Percentiles rank a stretch among this genome's conserved stretches.
phyloP scores from a whole-genome alignment of 306 rosid genomes.

The Acacia confusa region DNA sequence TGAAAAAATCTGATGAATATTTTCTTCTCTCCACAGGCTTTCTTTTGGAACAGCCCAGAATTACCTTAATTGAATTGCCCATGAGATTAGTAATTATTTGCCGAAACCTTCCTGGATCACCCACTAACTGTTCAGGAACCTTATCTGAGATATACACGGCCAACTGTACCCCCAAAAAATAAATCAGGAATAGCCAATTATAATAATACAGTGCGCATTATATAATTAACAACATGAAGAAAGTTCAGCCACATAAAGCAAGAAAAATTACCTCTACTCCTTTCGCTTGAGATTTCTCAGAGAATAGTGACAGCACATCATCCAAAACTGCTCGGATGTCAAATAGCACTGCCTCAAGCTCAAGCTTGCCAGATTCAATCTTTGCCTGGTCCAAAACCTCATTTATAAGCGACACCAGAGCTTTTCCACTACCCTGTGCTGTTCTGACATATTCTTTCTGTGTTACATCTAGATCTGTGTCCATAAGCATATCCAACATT shows the following conservation, averaged over 20 bases:
- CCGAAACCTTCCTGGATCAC: constrained; percentile 87
- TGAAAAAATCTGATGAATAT: neutral
- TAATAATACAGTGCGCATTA: constrained; percentile 32
- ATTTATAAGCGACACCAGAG: constrained; percentile 87
- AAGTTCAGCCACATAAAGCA: constrained; percentile 4
- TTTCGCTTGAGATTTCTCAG: constrained; percentile 90
- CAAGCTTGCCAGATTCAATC: constrained; percentile 95
- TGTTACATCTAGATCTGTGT: constrained; percentile 85
- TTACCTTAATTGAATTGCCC: constrained; percentile 84
- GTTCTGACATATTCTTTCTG: constrained; percentile 90
- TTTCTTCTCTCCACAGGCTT: neutral
- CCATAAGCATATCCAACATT: constrained; percentile 98
- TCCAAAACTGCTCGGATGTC: constrained; percentile 78
- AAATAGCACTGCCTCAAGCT: constrained; percentile 86
- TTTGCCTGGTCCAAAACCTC: constrained; percentile 97
- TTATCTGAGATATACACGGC: constrained; percentile 72
- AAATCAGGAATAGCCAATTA: constrained; percentile 29
- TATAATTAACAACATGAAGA: neutral
- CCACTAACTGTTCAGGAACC: constrained; percentile 80
- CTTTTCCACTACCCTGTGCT: constrained; percentile 95
- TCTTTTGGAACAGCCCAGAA: neutral
- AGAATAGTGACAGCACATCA: constrained; percentile 87
- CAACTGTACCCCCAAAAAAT: constrained; percentile 51
- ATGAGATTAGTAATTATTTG: constrained; percentile 81
- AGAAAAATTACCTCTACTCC: constrained; percentile 82